These are phyloP conservation scores for Pseudodiploospora longispora DNA, from an alignment of 2,329 filamentous ascomycete genomes.

Conservation along the genomic window DNA sequence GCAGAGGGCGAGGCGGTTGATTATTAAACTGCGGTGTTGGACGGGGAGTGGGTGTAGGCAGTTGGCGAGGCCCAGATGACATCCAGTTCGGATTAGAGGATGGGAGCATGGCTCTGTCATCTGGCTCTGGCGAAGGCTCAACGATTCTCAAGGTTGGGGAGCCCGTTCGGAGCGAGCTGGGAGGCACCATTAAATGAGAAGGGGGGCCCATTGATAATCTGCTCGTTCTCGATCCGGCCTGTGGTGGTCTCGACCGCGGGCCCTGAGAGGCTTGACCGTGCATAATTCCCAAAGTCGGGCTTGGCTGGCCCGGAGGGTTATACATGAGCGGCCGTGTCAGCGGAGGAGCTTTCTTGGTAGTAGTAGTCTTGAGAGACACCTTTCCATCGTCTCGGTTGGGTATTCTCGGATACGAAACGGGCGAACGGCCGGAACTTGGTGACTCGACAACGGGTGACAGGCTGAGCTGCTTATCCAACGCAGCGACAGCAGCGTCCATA, in stretches of 20 bases:
- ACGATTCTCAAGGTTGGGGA: slow-evolving; percentile 31
- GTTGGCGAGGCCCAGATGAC: background rate
- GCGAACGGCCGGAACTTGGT: slow-evolving; percentile 27
- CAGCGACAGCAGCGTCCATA: slow-evolving; percentile 10
- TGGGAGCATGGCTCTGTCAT: slow-evolving; percentile 11
- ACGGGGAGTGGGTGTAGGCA: too few relatives aligned
- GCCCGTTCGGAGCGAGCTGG: slow-evolving; percentile 15
- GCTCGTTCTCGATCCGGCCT: background rate
- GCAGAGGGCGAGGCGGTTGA: background rate
- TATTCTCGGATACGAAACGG: slow-evolving; percentile 24
- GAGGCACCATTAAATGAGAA: slow-evolving; percentile 1
- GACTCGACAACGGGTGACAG: slow-evolving; percentile 45
- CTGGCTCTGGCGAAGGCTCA: slow-evolving; percentile 24
- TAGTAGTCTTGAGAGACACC: slow-evolving; percentile 1
- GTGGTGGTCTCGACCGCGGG: too few relatives aligned
- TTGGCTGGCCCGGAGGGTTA: slow-evolving; percentile 1
- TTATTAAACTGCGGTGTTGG: too few relatives aligned
- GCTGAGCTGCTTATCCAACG: slow-evolving; percentile 18
- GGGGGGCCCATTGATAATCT: background rate
- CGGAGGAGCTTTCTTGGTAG: background rate
- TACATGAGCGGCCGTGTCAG: background rate
- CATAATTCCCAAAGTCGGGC: slow-evolving; percentile 27
- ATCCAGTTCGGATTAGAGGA: slow-evolving; percentile 1
- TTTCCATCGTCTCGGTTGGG: slow-evolving; percentile 9
- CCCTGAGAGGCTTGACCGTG: background rate